Percentiles rank a stretch among this genome's conserved stretches.
Evolutionary conservation across 306 rosid species (phyloP).

Genomic region (Trichosanthes truncata): DNA sequence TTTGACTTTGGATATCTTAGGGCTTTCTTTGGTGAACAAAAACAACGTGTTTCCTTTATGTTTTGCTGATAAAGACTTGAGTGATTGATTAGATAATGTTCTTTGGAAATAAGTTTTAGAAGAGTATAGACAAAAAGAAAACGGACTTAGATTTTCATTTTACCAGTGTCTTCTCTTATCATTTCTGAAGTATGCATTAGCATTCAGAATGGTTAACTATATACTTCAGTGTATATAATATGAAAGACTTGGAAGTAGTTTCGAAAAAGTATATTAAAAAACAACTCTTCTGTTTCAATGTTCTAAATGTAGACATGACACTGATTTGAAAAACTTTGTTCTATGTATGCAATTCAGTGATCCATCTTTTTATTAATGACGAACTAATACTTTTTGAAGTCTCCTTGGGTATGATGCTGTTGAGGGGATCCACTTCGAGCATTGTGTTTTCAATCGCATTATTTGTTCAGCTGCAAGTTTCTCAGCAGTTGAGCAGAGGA

Average conservation of each 20-base stretch:
- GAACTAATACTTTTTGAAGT: not conserved
- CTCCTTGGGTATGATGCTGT: not conserved
- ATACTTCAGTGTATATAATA: not conserved
- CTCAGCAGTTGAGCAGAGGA: not conserved
- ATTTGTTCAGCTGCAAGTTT: not conserved
- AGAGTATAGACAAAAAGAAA: not conserved
- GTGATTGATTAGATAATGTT: not conserved
- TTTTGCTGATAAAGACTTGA: not conserved
- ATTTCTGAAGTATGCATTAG: not conserved
- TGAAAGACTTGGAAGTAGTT: not conserved
- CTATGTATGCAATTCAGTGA: not conserved
- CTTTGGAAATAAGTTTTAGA: not conserved
- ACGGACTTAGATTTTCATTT: not conserved
- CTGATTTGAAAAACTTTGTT: not conserved
- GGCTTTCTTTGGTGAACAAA: not conserved
- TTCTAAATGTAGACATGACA: not conserved
- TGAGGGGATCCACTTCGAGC: not conserved
- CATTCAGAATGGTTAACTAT: not conserved
- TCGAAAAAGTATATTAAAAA: not conserved
- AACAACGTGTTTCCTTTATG: not conserved
- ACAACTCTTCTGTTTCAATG: not conserved
- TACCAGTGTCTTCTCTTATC: not conserved
- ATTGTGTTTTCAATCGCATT: not conserved
- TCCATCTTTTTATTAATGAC: not conserved
- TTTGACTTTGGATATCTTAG: not conserved